phyloP scores from a whole-genome alignment of 2,329 filamentous ascomycete species.

The Cercospora sesami region DNA sequence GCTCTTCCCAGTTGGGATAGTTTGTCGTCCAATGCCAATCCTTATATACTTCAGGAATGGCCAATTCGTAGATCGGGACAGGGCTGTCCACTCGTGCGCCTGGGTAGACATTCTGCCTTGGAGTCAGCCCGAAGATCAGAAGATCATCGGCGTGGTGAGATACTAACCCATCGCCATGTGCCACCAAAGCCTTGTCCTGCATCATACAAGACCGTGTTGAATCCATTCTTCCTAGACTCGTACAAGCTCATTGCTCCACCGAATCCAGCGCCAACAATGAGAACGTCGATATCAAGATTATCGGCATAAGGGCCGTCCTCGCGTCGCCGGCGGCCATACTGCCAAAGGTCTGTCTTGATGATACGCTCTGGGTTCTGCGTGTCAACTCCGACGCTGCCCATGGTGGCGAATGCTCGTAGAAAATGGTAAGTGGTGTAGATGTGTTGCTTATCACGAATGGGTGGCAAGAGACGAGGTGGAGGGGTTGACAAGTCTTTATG shows the following conservation, averaged over 20 bases:
- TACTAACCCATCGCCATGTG: constrained; percentile 37
- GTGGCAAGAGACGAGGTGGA: background rate
- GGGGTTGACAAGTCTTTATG: constrained; percentile 5
- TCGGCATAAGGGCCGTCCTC: constrained; percentile 33
- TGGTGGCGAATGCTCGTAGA: constrained; percentile 13
- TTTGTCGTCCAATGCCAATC: constrained; percentile 56
- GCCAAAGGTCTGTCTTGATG: constrained; percentile 31
- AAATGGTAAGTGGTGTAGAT: background rate
- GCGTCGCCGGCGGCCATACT: constrained; percentile 28
- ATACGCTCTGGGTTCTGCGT: constrained; percentile 27
- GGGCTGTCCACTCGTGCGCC: constrained; percentile 49
- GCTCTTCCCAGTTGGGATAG: constrained; percentile 44
- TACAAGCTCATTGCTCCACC: constrained; percentile 47
- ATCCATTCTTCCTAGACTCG: constrained; percentile 41
- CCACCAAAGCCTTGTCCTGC: constrained; percentile 38
- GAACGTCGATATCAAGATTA: constrained; percentile 34
- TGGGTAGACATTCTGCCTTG: constrained; percentile 35
- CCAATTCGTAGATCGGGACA: constrained; percentile 35
- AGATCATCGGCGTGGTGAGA: background rate
- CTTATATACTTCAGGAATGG: constrained; percentile 50
- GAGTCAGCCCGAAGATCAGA: background rate
- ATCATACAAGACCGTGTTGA: constrained; percentile 37
- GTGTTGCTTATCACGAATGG: background rate
- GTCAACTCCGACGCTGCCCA: constrained; percentile 26
- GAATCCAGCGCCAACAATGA: constrained; percentile 46